phyloP scores from a whole-genome alignment of 2,329 filamentous ascomycete species.

The Diaporthe caulivora region DNA sequence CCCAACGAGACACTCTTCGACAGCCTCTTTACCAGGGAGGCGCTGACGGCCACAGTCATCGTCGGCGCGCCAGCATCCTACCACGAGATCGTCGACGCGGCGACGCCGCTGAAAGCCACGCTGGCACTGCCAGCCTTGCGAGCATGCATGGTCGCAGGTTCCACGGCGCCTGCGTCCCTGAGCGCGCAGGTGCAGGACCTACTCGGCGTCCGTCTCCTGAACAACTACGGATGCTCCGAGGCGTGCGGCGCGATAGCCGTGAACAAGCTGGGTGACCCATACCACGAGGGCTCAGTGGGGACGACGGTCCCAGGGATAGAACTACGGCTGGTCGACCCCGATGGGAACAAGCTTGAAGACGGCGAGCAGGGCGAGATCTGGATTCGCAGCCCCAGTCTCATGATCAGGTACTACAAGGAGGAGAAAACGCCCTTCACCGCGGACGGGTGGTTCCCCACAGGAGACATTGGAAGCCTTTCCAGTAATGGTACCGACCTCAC shows the following conservation, averaged over 20 bases:
- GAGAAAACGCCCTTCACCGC: background rate
- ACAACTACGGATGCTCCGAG: slow-evolving; percentile 29
- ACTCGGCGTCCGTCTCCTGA: background rate
- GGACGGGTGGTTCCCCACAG: slow-evolving; percentile 26
- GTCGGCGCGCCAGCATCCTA: slow-evolving; percentile 16
- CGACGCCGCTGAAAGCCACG: background rate
- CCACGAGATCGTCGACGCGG: background rate
- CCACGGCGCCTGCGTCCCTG: background rate
- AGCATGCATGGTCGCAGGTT: slow-evolving; percentile 20
- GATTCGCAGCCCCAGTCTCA: slow-evolving; percentile 13
- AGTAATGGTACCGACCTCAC: background rate
- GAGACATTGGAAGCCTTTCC: background rate
- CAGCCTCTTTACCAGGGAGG: background rate
- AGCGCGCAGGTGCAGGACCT: slow-evolving; percentile 14
- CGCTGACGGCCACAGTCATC: slow-evolving; percentile 3
- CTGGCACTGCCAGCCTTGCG: background rate
- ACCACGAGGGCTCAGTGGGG: background rate
- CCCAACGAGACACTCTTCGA: background rate
- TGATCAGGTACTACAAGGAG: slow-evolving; percentile 22
- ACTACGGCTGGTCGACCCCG: background rate
- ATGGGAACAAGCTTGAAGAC: background rate
- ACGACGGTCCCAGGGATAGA: background rate
- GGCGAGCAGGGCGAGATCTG: slow-evolving; percentile 29
- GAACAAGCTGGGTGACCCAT: background rate
- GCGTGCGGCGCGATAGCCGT: background rate